Evolutionary conservation across 1,284 basidiomycete species (phyloP), one percentile per base, ranked within the genome.

Genomic region (Ceratobasidium sp.): DNA sequence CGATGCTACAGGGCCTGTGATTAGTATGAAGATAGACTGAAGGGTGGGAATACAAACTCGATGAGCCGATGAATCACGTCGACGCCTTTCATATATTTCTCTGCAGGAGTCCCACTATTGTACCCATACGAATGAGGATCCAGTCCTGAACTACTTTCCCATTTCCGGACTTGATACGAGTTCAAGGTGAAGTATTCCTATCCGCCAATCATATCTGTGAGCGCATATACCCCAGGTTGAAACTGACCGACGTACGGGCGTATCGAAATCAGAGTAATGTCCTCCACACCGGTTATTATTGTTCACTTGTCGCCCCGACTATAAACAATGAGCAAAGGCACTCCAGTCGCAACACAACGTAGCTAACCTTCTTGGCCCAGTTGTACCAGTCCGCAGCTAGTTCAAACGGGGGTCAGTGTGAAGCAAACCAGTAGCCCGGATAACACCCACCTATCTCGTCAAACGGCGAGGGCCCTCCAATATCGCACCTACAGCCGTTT

Each of bases 71-170:
- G 88, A 4, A 90, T 82, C 48, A 90, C 87, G 5, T 85, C 85
- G 1, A 86, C 84, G 0, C 86, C 86, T 77, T 86, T 88, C 84
- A 87, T 89, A 80, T 90, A 90, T 77, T 87, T 82, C 20, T 83
- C 83, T 3, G 84, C 83, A 64, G 84, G 81, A 26, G 90, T 89
- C 15, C 52, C 54, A 40, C 74, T 66, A 40, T 89, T 88, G 71
- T 78, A 78, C n/a, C 70, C 68, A 28, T 78, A 78, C 23, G 64
- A 76, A 64, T 69, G 57, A 40, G 80, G 77, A 64, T 80, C 77
- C 38, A 79, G 76, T 10, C 89, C 89, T 77, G 88, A 89, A 56
- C 83, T 89, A 23, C 86, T 89, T 81, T 91, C 90, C 90, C 90
- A 91, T 70, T 84, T 86, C 50, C 68, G 68, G 20, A 70, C 68